phyloP scores from a whole-genome alignment of 164 flowering plant genomes.

The Chimonanthus salicifolius region DNA sequence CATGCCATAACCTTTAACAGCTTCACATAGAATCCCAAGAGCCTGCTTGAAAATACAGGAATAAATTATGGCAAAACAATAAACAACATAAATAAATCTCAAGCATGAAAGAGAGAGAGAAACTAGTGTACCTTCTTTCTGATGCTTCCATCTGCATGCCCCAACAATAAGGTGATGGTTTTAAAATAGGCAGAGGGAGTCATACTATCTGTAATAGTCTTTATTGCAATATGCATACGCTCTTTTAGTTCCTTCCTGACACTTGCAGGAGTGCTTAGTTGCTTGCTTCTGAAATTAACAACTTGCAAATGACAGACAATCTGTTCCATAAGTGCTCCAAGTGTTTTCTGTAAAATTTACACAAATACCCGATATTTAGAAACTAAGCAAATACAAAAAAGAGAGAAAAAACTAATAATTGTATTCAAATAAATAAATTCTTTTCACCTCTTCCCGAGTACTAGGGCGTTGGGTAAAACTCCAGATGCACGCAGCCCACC shows the following conservation, averaged over 20 bases:
- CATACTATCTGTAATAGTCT: constrained; percentile 40
- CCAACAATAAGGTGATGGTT: constrained; percentile 43
- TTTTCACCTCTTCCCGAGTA: too few species aligned
- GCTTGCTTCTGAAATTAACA: constrained; percentile 36
- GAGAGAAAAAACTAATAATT: too few species aligned
- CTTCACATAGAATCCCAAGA: constrained; percentile 63
- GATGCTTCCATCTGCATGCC: constrained; percentile 40
- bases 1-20: constrained; percentile 33
- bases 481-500: too few species aligned
- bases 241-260: constrained; percentile 52
- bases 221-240: constrained; percentile 35
- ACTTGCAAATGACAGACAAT: constrained; percentile 37
- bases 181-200: constrained; percentile 55
- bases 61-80: neutral
- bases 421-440: too few species aligned
- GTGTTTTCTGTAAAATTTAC: constrained; percentile 37
- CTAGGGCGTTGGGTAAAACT: too few species aligned
- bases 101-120: neutral
- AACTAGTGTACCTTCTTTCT: constrained; percentile 50
- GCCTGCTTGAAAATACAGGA: constrained; percentile 46
- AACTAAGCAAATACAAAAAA: neutral
- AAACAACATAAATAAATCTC: too few species aligned
- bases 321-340: constrained; percentile 68
- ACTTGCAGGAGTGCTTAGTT: constrained; percentile 20
- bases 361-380: neutral